phyloP scores from a whole-genome alignment of 176 grass and related monocot genomes.

The Carex pumila region DNA sequence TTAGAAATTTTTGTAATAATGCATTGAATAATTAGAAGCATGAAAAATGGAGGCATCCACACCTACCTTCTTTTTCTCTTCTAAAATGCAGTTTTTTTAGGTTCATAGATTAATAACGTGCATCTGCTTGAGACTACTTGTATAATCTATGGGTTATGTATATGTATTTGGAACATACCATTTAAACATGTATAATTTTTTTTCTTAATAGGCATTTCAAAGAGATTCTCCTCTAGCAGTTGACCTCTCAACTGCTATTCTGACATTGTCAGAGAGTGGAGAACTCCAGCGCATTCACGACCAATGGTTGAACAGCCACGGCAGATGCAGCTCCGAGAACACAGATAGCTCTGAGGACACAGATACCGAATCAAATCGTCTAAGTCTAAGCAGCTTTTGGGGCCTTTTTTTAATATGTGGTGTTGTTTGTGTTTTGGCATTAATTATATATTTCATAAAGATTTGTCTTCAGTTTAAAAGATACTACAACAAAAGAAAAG shows the following conservation, averaged over 20 bases:
- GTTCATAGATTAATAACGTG: background rate
- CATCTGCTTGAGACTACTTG: background rate
- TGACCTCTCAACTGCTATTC: conserved; percentile 79
- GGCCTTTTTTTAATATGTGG: conserved; percentile 73
- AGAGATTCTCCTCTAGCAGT: conserved; percentile 74
- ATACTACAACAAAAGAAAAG: conserved; percentile 15
- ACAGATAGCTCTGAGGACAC: conserved; percentile 30
- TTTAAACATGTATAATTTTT: conserved; percentile 14
- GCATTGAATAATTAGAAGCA: background rate
- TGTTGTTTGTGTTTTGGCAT: conserved; percentile 38
- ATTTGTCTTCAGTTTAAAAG: conserved; percentile 43
- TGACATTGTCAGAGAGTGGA: conserved; percentile 75
- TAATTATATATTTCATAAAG: conserved; percentile 41
- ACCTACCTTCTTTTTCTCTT: background rate
- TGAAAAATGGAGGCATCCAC: background rate
- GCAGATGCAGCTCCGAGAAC: conserved; percentile 38
- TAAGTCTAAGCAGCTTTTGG: conserved; percentile 71
- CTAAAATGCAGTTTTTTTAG: background rate
- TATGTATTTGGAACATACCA: background rate
- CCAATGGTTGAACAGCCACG: conserved; percentile 37
- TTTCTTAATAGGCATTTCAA: conserved; percentile 61
- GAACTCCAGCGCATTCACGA: conserved; percentile 80
- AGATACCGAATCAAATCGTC: conserved; percentile 32
- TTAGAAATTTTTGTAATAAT: background rate
- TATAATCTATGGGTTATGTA: background rate